Evolutionary conservation across 2,329 filamentous ascomycete genomes (phyloP).

Genomic region (Fusarium sp.): DNA sequence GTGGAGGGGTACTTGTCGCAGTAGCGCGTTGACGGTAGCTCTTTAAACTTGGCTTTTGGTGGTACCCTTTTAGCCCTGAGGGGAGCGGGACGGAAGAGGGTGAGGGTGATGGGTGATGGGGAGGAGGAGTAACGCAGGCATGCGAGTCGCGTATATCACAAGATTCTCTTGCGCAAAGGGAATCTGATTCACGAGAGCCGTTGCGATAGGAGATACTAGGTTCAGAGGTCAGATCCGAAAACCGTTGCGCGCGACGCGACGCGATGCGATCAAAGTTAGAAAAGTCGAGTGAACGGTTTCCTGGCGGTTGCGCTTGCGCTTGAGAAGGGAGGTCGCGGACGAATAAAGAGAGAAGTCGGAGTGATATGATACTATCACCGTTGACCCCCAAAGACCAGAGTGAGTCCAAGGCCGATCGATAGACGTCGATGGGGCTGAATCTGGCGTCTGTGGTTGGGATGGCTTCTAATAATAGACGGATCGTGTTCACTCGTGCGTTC

Average conservation of each 20-base stretch:
- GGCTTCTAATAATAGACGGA: conserved; percentile 52
- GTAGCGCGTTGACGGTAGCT: conserved; percentile 39
- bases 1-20: conserved; percentile 38
- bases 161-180: conserved; percentile 2
- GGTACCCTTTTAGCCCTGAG: conserved; percentile 36
- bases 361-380: conserved; percentile 13
- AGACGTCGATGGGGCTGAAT: conserved; percentile 50
- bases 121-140: conserved; percentile 25
- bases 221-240: not conserved
- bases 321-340: conserved; percentile 17
- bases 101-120: conserved; percentile 13
- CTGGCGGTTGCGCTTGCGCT: conserved; percentile 26
- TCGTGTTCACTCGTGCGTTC: conserved; percentile 48
- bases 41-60: conserved; percentile 31
- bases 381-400: conserved; percentile 16
- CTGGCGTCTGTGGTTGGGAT: conserved; percentile 47
- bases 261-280: conserved; percentile 13
- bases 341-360: conserved; percentile 2
- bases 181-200: conserved; percentile 14
- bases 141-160: conserved; percentile 32
- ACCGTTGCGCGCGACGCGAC: conserved; percentile 38
- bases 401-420: conserved; percentile 30
- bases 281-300: not conserved
- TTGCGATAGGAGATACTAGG: conserved; percentile 17
- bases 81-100: conserved; percentile 24